Evolutionary conservation across 108 stramenopile genomes (phyloP), one percentile per base, ranked within the genome.

Genomic region (Pseudonitzschia multiseries): DNA sequence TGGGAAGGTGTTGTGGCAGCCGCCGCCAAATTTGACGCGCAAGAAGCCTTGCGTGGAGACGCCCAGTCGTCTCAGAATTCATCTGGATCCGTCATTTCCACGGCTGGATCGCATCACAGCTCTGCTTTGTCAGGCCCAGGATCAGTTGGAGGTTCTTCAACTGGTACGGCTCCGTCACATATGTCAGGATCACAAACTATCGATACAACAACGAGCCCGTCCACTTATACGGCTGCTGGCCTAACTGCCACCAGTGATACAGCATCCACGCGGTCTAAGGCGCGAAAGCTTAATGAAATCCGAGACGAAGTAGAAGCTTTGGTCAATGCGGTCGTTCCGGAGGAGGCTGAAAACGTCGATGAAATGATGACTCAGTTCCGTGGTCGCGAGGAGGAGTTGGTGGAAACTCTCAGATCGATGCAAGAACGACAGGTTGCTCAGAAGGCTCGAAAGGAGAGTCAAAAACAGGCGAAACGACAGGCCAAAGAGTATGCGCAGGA

Each of bases 361-460:
- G 94, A 93, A 74, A 95, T 95, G 94, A 82, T 95, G 77, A 79
- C 77, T 13, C 91, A 95, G 69, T 95, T 95, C 74, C 87, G 87
- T 50, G 94, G 94, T 18, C 80, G 94, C n/a, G 94, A 95, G 77
- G 94, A 95, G 71, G 94, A 95, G 57, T 80, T 95, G 68, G 81
- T 95, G 2, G 91, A 93, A 71, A 93, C 91, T 8, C 73, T 95
- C 8, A 80, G 90, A 53, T 87, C 88, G 20, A 95, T 95, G 94
- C 89, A 95, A 71, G 94, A 95, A 68, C 80, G 93, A 57, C 77
- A 79, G 51, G 80, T 92, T 57, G 93, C 93, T 20, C 88, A 87
- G 66, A 84, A 88, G 53, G 89, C 89, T 18, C 79, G 91, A 27
- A 70, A 82, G 31, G 88, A 86, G 43, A 81, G 85, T 51, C 89